Evolutionary conservation across 2,329 filamentous ascomycete species (phyloP).

Genomic region (Paramyrothecium roridum): DNA sequence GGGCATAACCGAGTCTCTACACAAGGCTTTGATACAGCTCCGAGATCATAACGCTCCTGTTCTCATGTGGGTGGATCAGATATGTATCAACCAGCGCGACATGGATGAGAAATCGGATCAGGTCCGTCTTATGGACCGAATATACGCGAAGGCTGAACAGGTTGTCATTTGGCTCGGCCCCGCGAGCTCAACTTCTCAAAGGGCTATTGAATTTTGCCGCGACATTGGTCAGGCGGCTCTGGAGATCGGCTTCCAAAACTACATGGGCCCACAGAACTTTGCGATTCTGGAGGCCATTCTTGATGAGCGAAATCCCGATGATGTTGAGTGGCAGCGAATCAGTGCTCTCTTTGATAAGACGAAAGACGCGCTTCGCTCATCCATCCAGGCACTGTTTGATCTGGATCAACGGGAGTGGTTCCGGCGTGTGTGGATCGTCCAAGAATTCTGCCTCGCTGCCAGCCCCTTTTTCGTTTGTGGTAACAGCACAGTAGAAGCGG

Average conservation of each 20-base stretch:
- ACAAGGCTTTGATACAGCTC: background rate
- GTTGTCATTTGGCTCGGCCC: conserved; percentile 6
- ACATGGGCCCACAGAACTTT: background rate
- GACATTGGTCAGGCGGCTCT: background rate
- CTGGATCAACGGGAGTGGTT: background rate
- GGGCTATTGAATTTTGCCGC: background rate
- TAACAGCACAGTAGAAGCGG: background rate
- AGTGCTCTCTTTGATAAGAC: background rate
- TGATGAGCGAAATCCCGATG: background rate
- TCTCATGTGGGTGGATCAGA: background rate
- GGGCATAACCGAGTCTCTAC: background rate
- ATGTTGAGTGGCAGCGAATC: background rate
- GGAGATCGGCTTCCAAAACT: background rate
- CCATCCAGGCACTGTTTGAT: background rate
- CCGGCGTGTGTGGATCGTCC: background rate
- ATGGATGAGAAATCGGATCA: conserved; percentile 4
- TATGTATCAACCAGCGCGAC: conserved; percentile 8
- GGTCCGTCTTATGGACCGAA: conserved; percentile 5
- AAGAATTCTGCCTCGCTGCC: background rate
- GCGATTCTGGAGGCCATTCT: background rate
- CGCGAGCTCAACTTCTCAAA: background rate
- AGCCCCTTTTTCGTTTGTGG: background rate
- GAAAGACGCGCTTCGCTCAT: background rate
- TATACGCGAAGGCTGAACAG: conserved; percentile 2
- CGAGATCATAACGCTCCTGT: background rate